These are phyloP conservation scores for Alternaria sp. DNA, from an alignment of 2,329 filamentous ascomycete species.

Conservation along the genomic window DNA sequence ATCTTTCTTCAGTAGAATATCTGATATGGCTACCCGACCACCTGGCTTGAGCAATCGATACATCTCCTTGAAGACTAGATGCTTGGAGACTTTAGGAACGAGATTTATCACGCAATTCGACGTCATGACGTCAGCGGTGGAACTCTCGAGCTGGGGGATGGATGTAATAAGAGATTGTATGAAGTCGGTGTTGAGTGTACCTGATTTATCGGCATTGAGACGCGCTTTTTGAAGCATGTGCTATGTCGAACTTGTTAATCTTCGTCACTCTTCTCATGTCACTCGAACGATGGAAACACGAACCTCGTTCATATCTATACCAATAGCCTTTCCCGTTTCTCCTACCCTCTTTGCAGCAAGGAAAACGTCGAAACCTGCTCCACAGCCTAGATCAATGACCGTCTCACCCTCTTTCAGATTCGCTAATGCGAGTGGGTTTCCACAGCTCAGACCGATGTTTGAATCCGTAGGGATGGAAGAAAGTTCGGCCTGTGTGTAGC, in stretches of 20 bases:
- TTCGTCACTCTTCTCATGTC: not conserved
- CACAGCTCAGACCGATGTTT: conserved; percentile 65
- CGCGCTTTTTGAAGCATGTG: conserved; percentile 65
- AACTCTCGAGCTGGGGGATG: not conserved
- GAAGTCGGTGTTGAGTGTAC: conserved; percentile 60
- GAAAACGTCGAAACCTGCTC: conserved; percentile 68
- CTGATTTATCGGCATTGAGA: conserved; percentile 53
- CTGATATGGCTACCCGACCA: conserved; percentile 67
- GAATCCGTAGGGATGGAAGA: conserved; percentile 56
- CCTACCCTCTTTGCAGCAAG: conserved; percentile 63
- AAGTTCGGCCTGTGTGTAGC: conserved; percentile 56
- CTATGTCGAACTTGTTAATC: conserved; percentile 43
- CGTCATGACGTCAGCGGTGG: not conserved
- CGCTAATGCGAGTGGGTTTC: conserved; percentile 62
- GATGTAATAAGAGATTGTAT: conserved; percentile 34
- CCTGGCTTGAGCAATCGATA: conserved; percentile 65
- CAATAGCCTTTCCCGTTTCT: conserved; percentile 59
- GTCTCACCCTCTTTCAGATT: conserved; percentile 63
- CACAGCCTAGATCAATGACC: conserved; percentile 66
- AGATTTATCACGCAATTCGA: not conserved
- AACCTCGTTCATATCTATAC: conserved; percentile 69
- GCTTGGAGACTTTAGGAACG: conserved; percentile 29
- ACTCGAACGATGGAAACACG: not conserved
- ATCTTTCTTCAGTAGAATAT: conserved; percentile 64
- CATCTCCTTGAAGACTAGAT: conserved; percentile 64